Conservation (phyloP, 495 filamentous ascomycete species). For the Terfezia claveryi region DNA sequence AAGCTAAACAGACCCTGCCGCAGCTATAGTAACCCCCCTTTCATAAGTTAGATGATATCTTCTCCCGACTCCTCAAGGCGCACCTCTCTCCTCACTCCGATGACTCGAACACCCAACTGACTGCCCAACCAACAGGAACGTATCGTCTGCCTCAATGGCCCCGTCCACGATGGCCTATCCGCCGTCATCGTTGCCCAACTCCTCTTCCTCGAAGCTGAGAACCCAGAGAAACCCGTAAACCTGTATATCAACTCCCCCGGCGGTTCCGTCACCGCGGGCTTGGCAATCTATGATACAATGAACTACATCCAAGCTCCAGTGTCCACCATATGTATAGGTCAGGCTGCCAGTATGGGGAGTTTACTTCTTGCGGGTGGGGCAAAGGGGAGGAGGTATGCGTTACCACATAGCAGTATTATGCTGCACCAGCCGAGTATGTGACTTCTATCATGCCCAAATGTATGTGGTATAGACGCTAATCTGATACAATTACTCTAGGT, state of each 20-base stretch:
- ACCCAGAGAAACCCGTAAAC: conserved; percentile 77
- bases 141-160: conserved; percentile 83
- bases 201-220: conserved; percentile 93
- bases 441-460: background rate
- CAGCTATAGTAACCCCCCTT: background rate
- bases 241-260: conserved; percentile 97
- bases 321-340: conserved; percentile 81
- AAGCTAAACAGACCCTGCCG: background rate
- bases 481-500: conserved; percentile 10
- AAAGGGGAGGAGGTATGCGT: conserved; percentile 62
- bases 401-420: conserved; percentile 89
- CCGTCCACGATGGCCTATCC: conserved; percentile 70
- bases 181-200: conserved; percentile 87
- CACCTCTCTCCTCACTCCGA: background rate
- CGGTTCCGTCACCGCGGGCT: conserved; percentile 78
- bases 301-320: conserved; percentile 83
- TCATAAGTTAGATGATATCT: conserved; percentile 13
- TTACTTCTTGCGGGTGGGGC: conserved; percentile 70
- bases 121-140: conserved; percentile 42
- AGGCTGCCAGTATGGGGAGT: conserved; percentile 86
- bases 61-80: conserved; percentile 17
- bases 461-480: background rate
- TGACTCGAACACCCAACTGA: background rate
- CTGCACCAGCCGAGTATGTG: conserved; percentile 58
- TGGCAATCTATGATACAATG: conserved; percentile 99